Conservation (phyloP, 768 basidiomycete genomes). For the Leccinellum albellum region DNA sequence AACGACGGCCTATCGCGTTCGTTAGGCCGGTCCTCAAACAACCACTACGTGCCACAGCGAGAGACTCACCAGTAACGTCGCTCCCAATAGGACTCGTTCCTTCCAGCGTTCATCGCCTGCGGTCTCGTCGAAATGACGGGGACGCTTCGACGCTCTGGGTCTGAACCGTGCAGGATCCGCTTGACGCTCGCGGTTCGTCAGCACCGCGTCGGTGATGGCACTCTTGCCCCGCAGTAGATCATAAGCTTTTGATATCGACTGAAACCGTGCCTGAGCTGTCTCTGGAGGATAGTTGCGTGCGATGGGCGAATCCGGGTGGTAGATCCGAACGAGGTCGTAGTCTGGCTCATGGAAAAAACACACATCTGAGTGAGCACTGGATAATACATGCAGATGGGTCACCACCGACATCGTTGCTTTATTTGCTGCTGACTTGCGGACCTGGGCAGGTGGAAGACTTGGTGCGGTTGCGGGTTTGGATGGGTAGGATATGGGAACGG, state of each 20-base stretch:
- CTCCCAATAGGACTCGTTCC: slow-evolving; percentile 56
- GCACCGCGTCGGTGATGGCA: slow-evolving; percentile 16
- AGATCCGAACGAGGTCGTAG: slow-evolving; percentile 74
- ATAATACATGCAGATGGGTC: background rate
- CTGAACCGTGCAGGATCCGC: slow-evolving; percentile 42
- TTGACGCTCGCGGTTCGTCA: slow-evolving; percentile 14
- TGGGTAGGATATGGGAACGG: slow-evolving; percentile 50
- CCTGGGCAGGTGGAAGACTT: slow-evolving; percentile 58
- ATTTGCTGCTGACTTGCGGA: slow-evolving; percentile 51
- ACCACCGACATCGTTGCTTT: slow-evolving; percentile 55
- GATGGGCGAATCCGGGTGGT: slow-evolving; percentile 68
- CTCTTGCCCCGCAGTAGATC: slow-evolving; percentile 54
- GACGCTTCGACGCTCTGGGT: slow-evolving; percentile 34
- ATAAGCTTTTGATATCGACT: slow-evolving; percentile 66
- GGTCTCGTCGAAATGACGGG: slow-evolving; percentile 47
- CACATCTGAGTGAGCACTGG: slow-evolving; percentile 1
- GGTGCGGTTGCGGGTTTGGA: slow-evolving; percentile 53
- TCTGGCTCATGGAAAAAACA: slow-evolving; percentile 38
- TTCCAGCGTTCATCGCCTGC: slow-evolving; percentile 61
- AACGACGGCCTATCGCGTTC: slow-evolving; percentile 29
- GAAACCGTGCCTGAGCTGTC: slow-evolving; percentile 60
- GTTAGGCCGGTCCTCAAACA: background rate
- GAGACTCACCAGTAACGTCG: slow-evolving; percentile 45
- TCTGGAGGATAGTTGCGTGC: slow-evolving; percentile 42
- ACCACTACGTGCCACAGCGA: too few species aligned